Evolutionary conservation across 306 rosid species (phyloP).

Genomic region (Echinosophora koreensis): DNA sequence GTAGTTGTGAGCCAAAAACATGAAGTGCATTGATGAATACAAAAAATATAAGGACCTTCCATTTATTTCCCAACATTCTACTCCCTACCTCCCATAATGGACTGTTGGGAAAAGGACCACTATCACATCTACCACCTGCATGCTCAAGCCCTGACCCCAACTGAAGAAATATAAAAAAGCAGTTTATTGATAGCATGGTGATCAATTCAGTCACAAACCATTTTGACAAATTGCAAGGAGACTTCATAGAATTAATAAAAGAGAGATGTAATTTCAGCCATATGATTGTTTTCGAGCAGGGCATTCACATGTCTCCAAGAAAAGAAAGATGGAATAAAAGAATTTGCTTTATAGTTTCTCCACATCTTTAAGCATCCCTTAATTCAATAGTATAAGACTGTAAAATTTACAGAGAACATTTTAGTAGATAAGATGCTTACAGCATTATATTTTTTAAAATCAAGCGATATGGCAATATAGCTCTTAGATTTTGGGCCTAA

Average conservation of each 20-base stretch:
- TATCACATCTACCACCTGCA: slow-evolving; percentile 40
- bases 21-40: slow-evolving; percentile 1
- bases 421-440: slow-evolving; percentile 22
- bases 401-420: not conserved
- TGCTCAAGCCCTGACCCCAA: slow-evolving; percentile 19
- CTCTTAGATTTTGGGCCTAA: too few relatives aligned
- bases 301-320: slow-evolving; percentile 18
- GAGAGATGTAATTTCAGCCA: slow-evolving; percentile 26
- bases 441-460: slow-evolving; percentile 17
- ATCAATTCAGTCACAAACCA: slow-evolving; percentile 39
- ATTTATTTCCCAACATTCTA: not conserved
- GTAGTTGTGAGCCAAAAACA: slow-evolving; percentile 2
- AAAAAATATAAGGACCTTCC: slow-evolving; percentile 6
- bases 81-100: not conserved
- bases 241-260: slow-evolving; percentile 18
- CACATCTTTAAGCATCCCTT: slow-evolving; percentile 27
- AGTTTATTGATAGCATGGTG: slow-evolving; percentile 23
- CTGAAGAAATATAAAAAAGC: slow-evolving; percentile 29
- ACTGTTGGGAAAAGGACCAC: slow-evolving; percentile 6
- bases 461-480: slow-evolving; percentile 11
- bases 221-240: slow-evolving; percentile 16
- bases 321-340: not conserved
- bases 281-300: slow-evolving; percentile 10
- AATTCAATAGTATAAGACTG: not conserved
- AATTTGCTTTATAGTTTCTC: slow-evolving; percentile 32